phyloP scores from a whole-genome alignment of 441 rosid genomes.

The Arabidopsis hybrid region DNA sequence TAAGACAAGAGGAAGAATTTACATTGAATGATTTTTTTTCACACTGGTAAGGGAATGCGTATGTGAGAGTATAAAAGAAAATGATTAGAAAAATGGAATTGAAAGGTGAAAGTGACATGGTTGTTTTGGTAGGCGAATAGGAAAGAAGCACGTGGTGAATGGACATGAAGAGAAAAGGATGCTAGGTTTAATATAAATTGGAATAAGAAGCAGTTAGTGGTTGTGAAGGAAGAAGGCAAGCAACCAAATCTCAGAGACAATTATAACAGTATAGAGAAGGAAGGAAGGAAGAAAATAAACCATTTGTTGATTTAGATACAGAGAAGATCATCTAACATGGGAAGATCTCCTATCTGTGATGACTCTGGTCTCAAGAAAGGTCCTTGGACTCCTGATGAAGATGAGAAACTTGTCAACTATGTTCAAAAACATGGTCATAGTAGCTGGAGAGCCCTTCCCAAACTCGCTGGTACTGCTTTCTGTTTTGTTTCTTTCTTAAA shows the following conservation, averaged over 20 bases:
- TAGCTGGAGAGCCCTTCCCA: slow-evolving; percentile 83
- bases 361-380: slow-evolving; percentile 76
- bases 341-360: slow-evolving; percentile 68
- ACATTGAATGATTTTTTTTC: slow-evolving; percentile 32
- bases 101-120: slow-evolving; percentile 47
- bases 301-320: slow-evolving; percentile 33
- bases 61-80: slow-evolving; percentile 25
- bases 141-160: slow-evolving; percentile 41
- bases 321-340: slow-evolving; percentile 47
- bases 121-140: slow-evolving; percentile 43
- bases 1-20: slow-evolving; percentile 41
- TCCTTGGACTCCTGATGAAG: slow-evolving; percentile 79
- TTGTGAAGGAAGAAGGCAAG: slow-evolving; percentile 57
- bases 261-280: slow-evolving; percentile 25
- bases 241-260: slow-evolving; percentile 41
- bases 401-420: slow-evolving; percentile 59
- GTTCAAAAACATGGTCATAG: slow-evolving; percentile 68
- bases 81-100: slow-evolving; percentile 32
- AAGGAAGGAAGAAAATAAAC: neutral
- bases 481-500: neutral
- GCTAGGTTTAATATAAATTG: slow-evolving; percentile 60
- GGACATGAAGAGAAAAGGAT: slow-evolving; percentile 35
- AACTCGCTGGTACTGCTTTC: slow-evolving; percentile 57
- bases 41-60: slow-evolving; percentile 36
- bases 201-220: slow-evolving; percentile 52